These are phyloP conservation scores for Ascochyta lentis DNA, from an alignment of 2,329 filamentous ascomycete genomes.

Conservation along the genomic window DNA sequence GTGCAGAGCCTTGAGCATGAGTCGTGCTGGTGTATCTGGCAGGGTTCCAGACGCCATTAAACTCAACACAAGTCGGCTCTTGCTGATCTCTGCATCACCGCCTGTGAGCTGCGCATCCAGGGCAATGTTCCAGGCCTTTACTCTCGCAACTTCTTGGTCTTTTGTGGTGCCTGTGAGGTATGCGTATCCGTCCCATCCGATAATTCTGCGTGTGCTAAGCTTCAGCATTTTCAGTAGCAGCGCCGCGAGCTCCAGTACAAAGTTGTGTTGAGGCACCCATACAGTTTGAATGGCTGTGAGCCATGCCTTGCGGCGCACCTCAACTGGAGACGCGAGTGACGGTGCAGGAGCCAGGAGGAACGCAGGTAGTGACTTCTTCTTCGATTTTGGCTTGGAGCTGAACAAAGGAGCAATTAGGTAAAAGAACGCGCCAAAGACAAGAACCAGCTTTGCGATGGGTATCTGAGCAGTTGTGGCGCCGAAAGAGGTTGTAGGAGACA, in stretches of 20 bases:
- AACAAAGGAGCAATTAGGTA: slow-evolving; percentile 65
- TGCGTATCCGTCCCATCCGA: slow-evolving; percentile 80
- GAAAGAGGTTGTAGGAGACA: slow-evolving; percentile 43
- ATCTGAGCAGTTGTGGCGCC: slow-evolving; percentile 43
- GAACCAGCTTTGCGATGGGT: slow-evolving; percentile 58
- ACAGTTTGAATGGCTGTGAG: slow-evolving; percentile 91
- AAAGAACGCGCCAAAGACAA: slow-evolving; percentile 60
- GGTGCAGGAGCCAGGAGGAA: slow-evolving; percentile 61
- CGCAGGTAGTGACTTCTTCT: slow-evolving; percentile 52
- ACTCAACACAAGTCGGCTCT: slow-evolving; percentile 82
- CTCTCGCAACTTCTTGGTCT: slow-evolving; percentile 82
- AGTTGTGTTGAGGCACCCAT: slow-evolving; percentile 87
- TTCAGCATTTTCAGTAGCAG: slow-evolving; percentile 81
- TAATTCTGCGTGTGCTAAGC: slow-evolving; percentile 76
- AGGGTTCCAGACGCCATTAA: slow-evolving; percentile 87
- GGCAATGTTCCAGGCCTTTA: slow-evolving; percentile 93
- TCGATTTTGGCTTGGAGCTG: slow-evolving; percentile 63
- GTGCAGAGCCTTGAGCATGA: slow-evolving; percentile 93
- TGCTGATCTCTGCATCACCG: slow-evolving; percentile 88
- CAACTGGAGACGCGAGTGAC: slow-evolving; percentile 79
- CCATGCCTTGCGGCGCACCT: slow-evolving; percentile 88
- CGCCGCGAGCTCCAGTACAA: slow-evolving; percentile 83
- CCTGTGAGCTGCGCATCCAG: slow-evolving; percentile 91
- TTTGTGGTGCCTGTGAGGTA: slow-evolving; percentile 79
- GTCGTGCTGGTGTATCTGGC: slow-evolving; percentile 78